Base-by-base conservation (phyloP, 805 yeast species). In the Cyberlindnera veronae region DNA sequence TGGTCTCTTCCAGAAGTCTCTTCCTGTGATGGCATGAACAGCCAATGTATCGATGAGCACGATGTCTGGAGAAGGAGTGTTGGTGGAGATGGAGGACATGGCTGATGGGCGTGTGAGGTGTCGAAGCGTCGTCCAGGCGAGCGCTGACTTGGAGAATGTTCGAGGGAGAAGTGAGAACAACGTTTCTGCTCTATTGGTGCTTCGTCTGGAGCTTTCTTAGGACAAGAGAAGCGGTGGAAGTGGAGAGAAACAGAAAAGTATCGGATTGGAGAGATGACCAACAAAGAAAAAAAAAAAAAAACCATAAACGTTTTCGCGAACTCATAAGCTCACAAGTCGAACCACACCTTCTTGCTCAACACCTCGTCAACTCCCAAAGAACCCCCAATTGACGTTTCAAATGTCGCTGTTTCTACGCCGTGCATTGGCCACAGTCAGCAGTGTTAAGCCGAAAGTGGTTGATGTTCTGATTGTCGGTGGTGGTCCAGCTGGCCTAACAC, bases 401-500 rank as follows among this genome's bases (percentile, higher is more conserved):
- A 53, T 50, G 51, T 48, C 53, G 3, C 30, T 49, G 17, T 31
- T 67, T 1, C 44, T 47, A 36, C 51, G 36, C 32, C 49, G 61
- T 32, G 29, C 50, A 5, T 36, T 57, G 8, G 57, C 61, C 2
- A 50, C 50, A 5, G 48, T 34, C 4, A 45, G 29, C 9, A 34
- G 26, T 2, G 17, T 28, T 2, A 17, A 24, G 28, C 39, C 34
- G 1, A 62, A 63, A 40, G 39, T 56, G 21, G 66, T 73, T 21
- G 97, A 91, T 61, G 76, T 93, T 16, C 81, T 87, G 7, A 84
- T 93, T 39, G 84, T 93, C 27, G 99, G 99, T 27, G 98, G 95
- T 7, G 99, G 99, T 0, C 96, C 98, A 1, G 98, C 98, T 1
- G 99, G 99, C 0, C 66, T 93, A 41, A 82, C 96, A 2, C 66